Base-by-base conservation (phyloP, 1,139 yeast species). In the Tardiomyces blankii region DNA sequence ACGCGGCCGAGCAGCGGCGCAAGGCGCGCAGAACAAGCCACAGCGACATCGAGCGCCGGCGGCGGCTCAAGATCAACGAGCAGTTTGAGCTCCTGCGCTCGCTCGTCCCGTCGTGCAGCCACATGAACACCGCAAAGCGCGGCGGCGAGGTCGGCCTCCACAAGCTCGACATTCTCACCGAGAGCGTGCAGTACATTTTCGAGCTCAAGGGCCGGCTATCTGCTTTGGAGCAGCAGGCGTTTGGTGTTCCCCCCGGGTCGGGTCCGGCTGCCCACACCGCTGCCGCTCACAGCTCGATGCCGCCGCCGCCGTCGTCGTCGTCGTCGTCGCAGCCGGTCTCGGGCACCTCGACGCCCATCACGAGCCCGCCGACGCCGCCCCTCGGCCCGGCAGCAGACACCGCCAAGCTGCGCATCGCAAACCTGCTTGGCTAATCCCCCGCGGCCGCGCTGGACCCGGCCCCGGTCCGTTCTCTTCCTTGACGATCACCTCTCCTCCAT, bases 71-170 rank as follows among this genome's bases (percentile, higher is more conserved):
- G 60, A 82, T 85, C 68, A 85, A 85, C 62, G 70, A 89, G 48
- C 93, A 85, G 61, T 85, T 84, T 60, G 93, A 83, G 58, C 88
- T 91, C 1, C 70, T 85, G 50, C 82, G 85, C 58, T 79, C 74
- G 55, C 66, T 85, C 44, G 80, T 85, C 18, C 95, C 95, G 1
- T 89, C 93, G 12, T 85, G 94, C 61, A 67, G 83, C 39, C 66
- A 64, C 39, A 62, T 67, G 18, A 59, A 64, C 23, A 56, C 62
- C 18, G 58, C 61, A 43, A 60, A 58, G 25, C 46, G 56, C 13
- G 61, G 63, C 12, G 60, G 63, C 18, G 68, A 63, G 46, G 82
- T 78, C 49, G 84, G 85, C 9, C 80, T 85, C 78, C 87, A 85
- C 65, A 85, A 85, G 62, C 72, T 85, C 50, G 85, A 88, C 13